Evolutionary conservation across 805 yeast genomes (phyloP), one percentile per base, ranked within the genome.

Genomic region (Starmerella vitae): DNA sequence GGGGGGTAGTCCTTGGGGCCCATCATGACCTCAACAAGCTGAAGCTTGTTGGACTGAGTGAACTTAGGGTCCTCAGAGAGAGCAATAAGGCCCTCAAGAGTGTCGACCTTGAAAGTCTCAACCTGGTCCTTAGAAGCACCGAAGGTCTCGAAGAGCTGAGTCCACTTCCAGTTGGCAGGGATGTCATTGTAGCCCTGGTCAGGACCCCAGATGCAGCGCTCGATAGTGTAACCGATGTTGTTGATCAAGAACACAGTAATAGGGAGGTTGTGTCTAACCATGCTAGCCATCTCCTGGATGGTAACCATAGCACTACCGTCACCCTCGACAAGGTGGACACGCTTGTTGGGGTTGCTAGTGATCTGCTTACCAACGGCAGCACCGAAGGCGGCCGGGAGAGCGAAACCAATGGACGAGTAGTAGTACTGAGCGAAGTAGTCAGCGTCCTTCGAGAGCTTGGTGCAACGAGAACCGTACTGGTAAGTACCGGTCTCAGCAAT

Each of bases 241-340:
- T 86, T 86, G 60, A 84, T 63, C 37, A 86, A 59, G 49, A 85
- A 70, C 20, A 86, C 68, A 30, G 78, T 71, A 18, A 93, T 83
- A 27, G 70, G 71, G 30, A 78, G 65, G 15, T 66, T 64, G 45
- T 70, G 63, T 45, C 82, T 70, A 29, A 79, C 57, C 53, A 71
- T 72, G 2, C 82, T 67, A 1, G 83, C 72, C 36, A 77, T 59
- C 55, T 86, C 96, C 65, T 86, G 94, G 39, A 79, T 66, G 4
- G 95, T 84, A 94, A 86, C 81, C 63, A 83, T 94, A 2, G 94
- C 88, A 2, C 94, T 77, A 1, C 96, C 96, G 57, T 86, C 96
- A 40, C 96, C 95, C 64, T 81, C 85, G 14, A 83, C 61, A 19
- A 85, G 63, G 17, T 83, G 65, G 33, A 85, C 66, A 51, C 93